phyloP scores from a whole-genome alignment of 805 yeast species.

The Candida railenensis region DNA sequence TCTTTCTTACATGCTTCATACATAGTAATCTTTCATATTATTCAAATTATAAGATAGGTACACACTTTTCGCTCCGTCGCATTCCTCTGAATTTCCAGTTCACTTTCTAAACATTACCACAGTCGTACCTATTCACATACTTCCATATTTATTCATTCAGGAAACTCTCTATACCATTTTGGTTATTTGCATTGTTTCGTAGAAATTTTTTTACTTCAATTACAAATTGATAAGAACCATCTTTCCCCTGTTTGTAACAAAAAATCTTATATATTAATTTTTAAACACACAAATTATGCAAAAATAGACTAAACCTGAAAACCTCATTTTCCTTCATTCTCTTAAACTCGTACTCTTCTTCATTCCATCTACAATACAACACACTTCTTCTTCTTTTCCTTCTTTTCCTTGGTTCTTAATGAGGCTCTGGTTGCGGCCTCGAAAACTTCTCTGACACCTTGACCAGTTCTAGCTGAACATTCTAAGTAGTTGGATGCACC shows the following conservation, averaged over 20 bases:
- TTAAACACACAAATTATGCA: conserved; percentile 3
- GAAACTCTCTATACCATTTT: too few species aligned
- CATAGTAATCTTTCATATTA: too few species aligned
- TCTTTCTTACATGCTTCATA: too few species aligned
- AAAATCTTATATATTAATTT: conserved; percentile 2
- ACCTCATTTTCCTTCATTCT: neutral
- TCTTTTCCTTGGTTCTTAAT: conserved; percentile 61
- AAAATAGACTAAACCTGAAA: neutral
- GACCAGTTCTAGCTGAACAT: conserved; percentile 89
- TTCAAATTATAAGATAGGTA: too few species aligned
- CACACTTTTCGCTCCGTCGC: too few species aligned
- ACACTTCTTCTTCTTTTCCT: conserved; percentile 69
- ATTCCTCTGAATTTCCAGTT: too few species aligned
- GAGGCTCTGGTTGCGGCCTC: conserved; percentile 93
- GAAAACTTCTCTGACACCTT: conserved; percentile 90
- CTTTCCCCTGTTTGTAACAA: neutral
- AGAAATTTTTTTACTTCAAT: neutral
- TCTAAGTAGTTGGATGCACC: conserved; percentile 86
- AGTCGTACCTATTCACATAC: neutral
- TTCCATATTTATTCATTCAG: neutral
- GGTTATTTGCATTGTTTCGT: too few species aligned
- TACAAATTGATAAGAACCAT: neutral
- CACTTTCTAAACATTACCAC: too few species aligned
- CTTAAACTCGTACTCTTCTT: neutral
- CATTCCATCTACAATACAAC: conserved; percentile 50